phyloP scores from a whole-genome alignment of 1,284 basidiomycete species.

The Pholiota adiposa region DNA sequence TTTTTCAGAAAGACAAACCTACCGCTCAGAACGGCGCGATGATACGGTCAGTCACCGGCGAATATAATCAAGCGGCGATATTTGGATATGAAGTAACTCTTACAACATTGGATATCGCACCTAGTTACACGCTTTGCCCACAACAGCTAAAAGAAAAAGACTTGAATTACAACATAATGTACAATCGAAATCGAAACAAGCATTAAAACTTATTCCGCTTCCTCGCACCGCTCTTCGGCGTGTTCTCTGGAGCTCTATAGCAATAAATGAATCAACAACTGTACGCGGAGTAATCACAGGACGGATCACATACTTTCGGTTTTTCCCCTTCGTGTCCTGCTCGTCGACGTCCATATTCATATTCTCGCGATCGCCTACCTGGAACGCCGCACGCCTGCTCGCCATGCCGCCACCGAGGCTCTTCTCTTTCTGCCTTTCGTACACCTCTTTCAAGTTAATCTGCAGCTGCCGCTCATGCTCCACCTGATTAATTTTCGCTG shows the following conservation, averaged over 20 bases:
- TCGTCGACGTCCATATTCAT: slow-evolving; percentile 55
- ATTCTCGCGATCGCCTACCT: slow-evolving; percentile 33
- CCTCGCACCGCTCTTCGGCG: slow-evolving; percentile 38
- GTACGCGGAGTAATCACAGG: background rate
- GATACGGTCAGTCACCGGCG: background rate
- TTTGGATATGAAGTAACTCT: background rate
- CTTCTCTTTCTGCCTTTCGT: slow-evolving; percentile 54
- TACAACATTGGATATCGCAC: background rate
- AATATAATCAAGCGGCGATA: background rate
- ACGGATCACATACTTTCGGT: slow-evolving; percentile 50
- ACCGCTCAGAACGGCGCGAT: background rate
- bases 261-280: background rate
- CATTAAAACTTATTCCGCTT: slow-evolving; percentile 48
- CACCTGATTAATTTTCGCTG: slow-evolving; percentile 36
- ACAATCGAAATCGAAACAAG: slow-evolving; percentile 4
- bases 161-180: slow-evolving; percentile 4
- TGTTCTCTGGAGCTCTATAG: slow-evolving; percentile 30
- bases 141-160: background rate
- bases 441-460: slow-evolving; percentile 53
- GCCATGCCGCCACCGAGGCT: slow-evolving; percentile 30
- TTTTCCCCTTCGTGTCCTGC: slow-evolving; percentile 46
- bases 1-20: background rate
- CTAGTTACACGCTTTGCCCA: background rate
- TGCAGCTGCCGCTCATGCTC: slow-evolving; percentile 53
- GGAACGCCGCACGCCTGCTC: slow-evolving; percentile 24